A percentile compares a stretch with the other conserved stretches of the same genome.
Evolutionary conservation across 495 filamentous ascomycete genomes (phyloP).

Genomic region (Penicillium tannophilum): DNA sequence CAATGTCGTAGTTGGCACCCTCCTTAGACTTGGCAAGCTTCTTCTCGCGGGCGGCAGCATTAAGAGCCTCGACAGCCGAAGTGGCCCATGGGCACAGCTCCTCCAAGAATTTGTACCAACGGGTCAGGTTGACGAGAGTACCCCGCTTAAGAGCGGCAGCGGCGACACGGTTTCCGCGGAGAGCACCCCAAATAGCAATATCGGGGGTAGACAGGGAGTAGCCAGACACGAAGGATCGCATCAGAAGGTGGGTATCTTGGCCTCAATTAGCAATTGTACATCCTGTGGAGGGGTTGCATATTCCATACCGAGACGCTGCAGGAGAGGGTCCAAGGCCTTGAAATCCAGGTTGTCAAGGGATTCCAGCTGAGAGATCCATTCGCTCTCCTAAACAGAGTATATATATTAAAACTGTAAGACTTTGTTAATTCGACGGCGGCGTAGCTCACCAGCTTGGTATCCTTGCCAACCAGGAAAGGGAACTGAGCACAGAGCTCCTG

Average conservation of each 20-base stretch:
- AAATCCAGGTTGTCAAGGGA: constrained; percentile 66
- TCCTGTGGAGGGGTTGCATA: neutral
- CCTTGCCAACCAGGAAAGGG: constrained; percentile 47
- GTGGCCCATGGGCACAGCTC: constrained; percentile 67
- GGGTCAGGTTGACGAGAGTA: constrained; percentile 71
- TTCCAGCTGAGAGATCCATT: constrained; percentile 58
- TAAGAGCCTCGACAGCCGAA: constrained; percentile 58
- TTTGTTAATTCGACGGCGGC: constrained; percentile 1
- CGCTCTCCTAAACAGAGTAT: constrained; percentile 41
- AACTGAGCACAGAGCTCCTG: constrained; percentile 43
- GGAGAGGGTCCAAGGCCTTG: constrained; percentile 73
- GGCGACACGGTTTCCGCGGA: constrained; percentile 85
- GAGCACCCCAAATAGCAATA: constrained; percentile 78
- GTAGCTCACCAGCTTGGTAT: constrained; percentile 43
- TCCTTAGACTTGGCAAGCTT: constrained; percentile 75
- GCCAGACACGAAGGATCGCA: constrained; percentile 84
- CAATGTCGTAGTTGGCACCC: constrained; percentile 88
- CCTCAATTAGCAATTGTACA: neutral
- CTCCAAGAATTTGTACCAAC: constrained; percentile 91
- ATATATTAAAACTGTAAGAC: constrained; percentile 7
- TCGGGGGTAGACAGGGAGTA: constrained; percentile 80
- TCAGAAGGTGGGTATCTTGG: constrained; percentile 74
- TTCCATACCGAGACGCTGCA: constrained; percentile 44
- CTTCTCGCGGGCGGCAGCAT: constrained; percentile 61
- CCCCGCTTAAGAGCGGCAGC: constrained; percentile 77